Evolutionary conservation across 2,329 filamentous ascomycete genomes (phyloP).

Genomic region (Xylariaceae sp.): DNA sequence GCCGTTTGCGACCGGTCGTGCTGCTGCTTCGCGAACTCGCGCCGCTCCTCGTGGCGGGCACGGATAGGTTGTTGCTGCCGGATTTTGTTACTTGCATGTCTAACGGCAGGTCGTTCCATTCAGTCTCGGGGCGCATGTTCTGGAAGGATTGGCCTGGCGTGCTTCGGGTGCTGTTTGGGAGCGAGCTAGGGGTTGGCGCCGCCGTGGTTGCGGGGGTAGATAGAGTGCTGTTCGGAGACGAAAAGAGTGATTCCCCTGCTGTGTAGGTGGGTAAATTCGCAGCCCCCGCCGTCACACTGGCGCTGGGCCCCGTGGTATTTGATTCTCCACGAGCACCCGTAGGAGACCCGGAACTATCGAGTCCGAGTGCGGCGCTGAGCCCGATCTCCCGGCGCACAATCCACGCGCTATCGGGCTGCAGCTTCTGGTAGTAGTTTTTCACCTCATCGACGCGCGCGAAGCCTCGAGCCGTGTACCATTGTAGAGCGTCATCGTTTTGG

Average conservation of each 20-base stretch:
- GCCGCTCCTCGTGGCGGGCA: slow-evolving; percentile 36
- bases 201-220: slow-evolving; percentile 7
- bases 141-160: slow-evolving; percentile 47
- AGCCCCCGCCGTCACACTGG: slow-evolving; percentile 30
- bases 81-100: slow-evolving; percentile 44
- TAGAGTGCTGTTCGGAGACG: no score
- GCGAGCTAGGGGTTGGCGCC: slow-evolving; percentile 20
- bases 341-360: slow-evolving; percentile 14
- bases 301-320: slow-evolving; percentile 2
- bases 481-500: slow-evolving; percentile 58
- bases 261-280: slow-evolving; percentile 33
- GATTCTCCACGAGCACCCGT: background rate
- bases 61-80: slow-evolving; percentile 16
- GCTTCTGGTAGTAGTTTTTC: slow-evolving; percentile 57
- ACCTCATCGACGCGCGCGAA: slow-evolving; percentile 49
- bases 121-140: slow-evolving; percentile 53
- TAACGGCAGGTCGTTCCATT: slow-evolving; percentile 63
- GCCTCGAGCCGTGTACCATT: slow-evolving; percentile 58
- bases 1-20: slow-evolving; percentile 52
- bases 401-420: slow-evolving; percentile 59
- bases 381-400: slow-evolving; percentile 48
- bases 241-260: no score
- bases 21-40: slow-evolving; percentile 57
- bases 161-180: slow-evolving; percentile 25
- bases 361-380: slow-evolving; percentile 22